These are phyloP conservation scores for Isabelozyma heimii DNA, from an alignment of 805 yeast species.

Conservation along the genomic window DNA sequence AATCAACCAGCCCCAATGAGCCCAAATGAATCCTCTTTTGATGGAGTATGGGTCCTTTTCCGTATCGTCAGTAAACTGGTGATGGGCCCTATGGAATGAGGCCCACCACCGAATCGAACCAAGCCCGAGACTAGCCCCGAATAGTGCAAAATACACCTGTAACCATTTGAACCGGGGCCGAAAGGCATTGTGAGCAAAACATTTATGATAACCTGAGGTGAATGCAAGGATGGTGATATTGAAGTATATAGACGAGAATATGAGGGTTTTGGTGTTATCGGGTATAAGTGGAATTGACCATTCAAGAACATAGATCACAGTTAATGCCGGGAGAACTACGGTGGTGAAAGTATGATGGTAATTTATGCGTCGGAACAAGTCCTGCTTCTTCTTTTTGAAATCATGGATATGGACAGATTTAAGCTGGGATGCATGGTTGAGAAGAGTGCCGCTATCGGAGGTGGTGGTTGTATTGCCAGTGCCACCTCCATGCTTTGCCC, in stretches of 20 bases:
- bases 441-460: constrained; percentile 5
- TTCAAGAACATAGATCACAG: constrained; percentile 23
- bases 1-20: constrained; percentile 88
- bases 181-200: constrained; percentile 40
- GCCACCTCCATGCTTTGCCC: constrained; percentile 5
- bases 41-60: constrained; percentile 86
- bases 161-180: constrained; percentile 29
- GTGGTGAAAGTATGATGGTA: constrained; percentile 31
- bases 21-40: constrained; percentile 74
- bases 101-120: constrained; percentile 82
- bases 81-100: constrained; percentile 84
- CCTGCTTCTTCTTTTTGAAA: constrained; percentile 33
- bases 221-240: constrained; percentile 38
- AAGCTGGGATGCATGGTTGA: constrained; percentile 21
- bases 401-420: constrained; percentile 31
- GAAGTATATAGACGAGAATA: constrained; percentile 30
- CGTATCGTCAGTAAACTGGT: constrained; percentile 77
- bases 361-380: constrained; percentile 35
- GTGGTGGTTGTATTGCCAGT: constrained; percentile 1
- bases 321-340: constrained; percentile 30
- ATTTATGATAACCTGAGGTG: constrained; percentile 42
- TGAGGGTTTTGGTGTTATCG: constrained; percentile 18
- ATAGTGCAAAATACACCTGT: constrained; percentile 49
- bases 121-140: constrained; percentile 71
- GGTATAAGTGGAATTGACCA: constrained; percentile 22